Conservation (phyloP, 2,329 filamentous ascomycete genomes). For the Colletotrichum lupini region DNA sequence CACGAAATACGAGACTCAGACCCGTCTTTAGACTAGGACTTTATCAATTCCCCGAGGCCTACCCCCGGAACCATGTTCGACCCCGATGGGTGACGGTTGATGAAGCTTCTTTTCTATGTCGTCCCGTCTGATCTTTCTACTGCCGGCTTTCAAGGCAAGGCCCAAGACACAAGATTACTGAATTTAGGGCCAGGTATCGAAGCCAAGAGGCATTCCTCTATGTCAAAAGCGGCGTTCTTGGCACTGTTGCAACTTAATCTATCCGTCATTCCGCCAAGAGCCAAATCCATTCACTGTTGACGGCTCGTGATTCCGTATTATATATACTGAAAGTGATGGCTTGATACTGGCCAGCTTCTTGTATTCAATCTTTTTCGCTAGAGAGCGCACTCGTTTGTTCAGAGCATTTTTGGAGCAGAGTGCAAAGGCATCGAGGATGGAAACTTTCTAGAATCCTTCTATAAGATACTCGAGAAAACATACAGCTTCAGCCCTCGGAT, state of each 20-base stretch:
- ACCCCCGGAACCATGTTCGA: constrained; percentile 4
- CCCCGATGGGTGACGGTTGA: not conserved
- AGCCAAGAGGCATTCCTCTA: not conserved
- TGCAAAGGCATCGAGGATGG: not conserved
- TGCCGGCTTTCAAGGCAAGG: not conserved
- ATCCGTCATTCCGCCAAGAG: not conserved
- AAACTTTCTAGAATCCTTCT: not conserved
- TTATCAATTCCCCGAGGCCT: constrained; percentile 4
- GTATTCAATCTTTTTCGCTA: not conserved
- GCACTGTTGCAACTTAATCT: not conserved
- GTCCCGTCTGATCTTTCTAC: not conserved
- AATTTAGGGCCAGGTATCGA: not conserved
- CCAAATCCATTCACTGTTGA: not conserved
- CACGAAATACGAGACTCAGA: not conserved
- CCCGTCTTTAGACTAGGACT: not conserved
- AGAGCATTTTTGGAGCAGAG: not conserved
- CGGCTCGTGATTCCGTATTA: not conserved
- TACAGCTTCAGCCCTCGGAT: not conserved
- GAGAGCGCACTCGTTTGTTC: not conserved
- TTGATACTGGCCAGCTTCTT: too few relatives aligned
- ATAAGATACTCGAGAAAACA: not conserved
- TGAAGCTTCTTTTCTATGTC: not conserved
- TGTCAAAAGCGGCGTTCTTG: not conserved
- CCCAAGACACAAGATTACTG: not conserved
- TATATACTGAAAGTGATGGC: not conserved